Evolutionary conservation across 2,329 filamentous ascomycete species (phyloP), one percentile per base, ranked within the genome.

Genomic region (Botrytis byssoidea): DNA sequence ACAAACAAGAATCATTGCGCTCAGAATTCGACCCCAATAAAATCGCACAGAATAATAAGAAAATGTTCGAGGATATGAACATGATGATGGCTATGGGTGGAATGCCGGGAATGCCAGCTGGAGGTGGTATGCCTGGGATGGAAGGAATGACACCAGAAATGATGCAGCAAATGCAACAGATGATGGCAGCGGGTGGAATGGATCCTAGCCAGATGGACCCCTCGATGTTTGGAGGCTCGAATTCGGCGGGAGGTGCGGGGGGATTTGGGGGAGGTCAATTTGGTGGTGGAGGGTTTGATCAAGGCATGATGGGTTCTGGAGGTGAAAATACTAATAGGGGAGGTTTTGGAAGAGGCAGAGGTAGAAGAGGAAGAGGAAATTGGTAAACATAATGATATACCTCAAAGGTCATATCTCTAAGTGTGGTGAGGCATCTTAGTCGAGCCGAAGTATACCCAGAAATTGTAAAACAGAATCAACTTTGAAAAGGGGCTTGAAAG

Each of bases 1-100:
- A 94, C 74, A 97, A 97, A 80, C 96, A 98, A 82, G 91, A 96
- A 77, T 86, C 86, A 37, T 87, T 98, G 79, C 89, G 92, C 29
- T 89, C 89, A 77, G 93, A 95, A 78, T 93, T 94, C 77, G 89
- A 89, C 73, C 89, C 92, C 66, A 89, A 91, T 61, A 85, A 86
- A 61, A 87, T 91, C 70, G 87, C 88, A 32, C 84, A 85, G 71
- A 90, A 87, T 77, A 89, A 89, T 78, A 95, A 97, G 83, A 97
- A 95, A 85, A 93, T 91, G 88, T 88, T 91, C 83, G 89, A 91
- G 76, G 89, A 91, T 59, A 88, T 91, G 83, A 88, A 88, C 78
- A 90, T 91, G 88, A 90, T 91, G 88, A 91, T 91, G 88, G 78
- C 77, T 18, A 88, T 88, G 83, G 82, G 83, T 77, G 83, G 82